Evolutionary conservation across 495 filamentous ascomycete species (phyloP), one percentile per base, ranked within the genome.

Genomic region (Aspergillus sparsus): DNA sequence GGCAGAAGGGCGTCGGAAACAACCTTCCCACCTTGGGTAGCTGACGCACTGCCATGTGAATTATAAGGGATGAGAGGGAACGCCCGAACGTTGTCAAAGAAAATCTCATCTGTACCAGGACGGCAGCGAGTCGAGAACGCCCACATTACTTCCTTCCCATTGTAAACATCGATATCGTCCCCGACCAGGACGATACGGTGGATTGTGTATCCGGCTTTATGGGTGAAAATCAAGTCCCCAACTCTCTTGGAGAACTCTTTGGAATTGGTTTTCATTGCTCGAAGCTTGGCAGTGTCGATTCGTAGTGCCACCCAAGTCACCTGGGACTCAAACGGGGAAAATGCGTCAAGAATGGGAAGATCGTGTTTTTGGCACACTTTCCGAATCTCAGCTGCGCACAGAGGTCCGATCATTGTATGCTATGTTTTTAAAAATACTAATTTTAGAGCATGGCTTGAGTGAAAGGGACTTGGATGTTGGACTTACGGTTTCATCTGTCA

Each of bases 21-120:
- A 13, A 76, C 70, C 62, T 78, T 78, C 61, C 76, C 76, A 42
- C 74, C 74, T 46, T 44, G 36, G 6, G 35, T 53, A 9, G 62
- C 61, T 9, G 67, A 66, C 10, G 65, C 63, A 32, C 60, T 70
- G 0, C 74, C 70, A 61, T 75, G 68, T 1, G 52, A 39, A 73
- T 74, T 77, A 46, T 78, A 78, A 4, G 76, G 77, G 47, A 77
- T 63, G 1, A 80, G 60, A 0, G 71, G 69, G 64, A 76, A 77
- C 3, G 69, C 74, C 7, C 62, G 64, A 2, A 73, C 71, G 53
- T 80, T 73, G 21, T 77, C 72, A 33, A 67, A 79, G 55, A 74
- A 66, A 0, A 53, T 65, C 66, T 79, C 76, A 49, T 78, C 75
- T 0, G 59, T 36, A 6, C 60, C 67, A 0, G 77, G 76, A 0